Evolutionary conservation across 2,329 filamentous ascomycete species (phyloP).

Genomic region (Cladophialophora bantiana): DNA sequence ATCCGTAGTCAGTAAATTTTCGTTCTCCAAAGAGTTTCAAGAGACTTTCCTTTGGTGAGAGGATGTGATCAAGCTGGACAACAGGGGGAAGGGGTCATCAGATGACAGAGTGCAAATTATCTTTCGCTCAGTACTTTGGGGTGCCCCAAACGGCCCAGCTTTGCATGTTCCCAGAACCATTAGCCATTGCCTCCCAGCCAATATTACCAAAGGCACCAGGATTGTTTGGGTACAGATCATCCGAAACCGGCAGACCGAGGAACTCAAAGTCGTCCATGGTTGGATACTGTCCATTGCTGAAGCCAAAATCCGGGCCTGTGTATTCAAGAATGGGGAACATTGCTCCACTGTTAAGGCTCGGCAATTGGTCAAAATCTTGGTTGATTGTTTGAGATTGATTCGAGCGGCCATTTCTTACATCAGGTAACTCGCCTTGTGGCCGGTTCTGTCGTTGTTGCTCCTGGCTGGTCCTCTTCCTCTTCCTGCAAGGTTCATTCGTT

Average conservation of each 20-base stretch:
- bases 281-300: constrained; percentile 1
- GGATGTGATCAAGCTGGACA: not conserved
- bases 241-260: constrained; percentile 9
- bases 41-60: constrained; percentile 27
- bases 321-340: constrained; percentile 19
- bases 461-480: constrained; percentile 7
- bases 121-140: not conserved
- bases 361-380: constrained; percentile 13
- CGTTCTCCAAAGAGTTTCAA: constrained; percentile 23
- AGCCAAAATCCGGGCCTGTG: constrained; percentile 15
- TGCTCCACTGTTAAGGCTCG: constrained; percentile 9
- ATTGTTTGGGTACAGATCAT: constrained; percentile 19
- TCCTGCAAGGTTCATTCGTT: constrained; percentile 3
- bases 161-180: constrained; percentile 13
- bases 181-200: constrained; percentile 22
- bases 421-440: not conserved
- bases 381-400: constrained; percentile 4
- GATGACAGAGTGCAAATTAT: not conserved
- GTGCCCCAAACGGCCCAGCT: constrained; percentile 12
- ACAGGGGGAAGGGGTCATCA: not conserved
- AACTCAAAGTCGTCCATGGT: constrained; percentile 9
- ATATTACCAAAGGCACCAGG: constrained; percentile 24
- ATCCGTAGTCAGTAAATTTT: constrained; percentile 15
- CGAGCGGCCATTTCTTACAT: not conserved
- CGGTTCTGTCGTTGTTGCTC: not conserved